Conservation (phyloP, 2,329 filamentous ascomycete species). For the Hypoxylon sp. region DNA sequence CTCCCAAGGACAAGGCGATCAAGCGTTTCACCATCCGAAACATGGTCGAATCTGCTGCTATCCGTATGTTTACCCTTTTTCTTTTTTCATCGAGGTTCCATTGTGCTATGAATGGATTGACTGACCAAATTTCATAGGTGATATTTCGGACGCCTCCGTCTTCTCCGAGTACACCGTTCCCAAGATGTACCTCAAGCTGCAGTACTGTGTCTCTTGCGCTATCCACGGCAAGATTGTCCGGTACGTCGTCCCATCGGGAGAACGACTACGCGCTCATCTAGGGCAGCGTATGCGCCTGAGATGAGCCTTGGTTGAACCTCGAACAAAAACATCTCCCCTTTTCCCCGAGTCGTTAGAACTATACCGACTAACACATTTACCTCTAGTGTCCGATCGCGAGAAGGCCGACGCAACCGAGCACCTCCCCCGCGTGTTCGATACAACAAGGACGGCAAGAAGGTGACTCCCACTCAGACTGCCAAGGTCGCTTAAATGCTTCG, state of each 20-base stretch:
- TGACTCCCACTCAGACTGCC: slow-evolving; percentile 85
- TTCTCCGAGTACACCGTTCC: slow-evolving; percentile 99
- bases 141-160: slow-evolving; percentile 99
- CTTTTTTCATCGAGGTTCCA: slow-evolving; percentile 3
- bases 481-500: slow-evolving; percentile 67
- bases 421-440: slow-evolving; percentile 97
- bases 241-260: slow-evolving; percentile 79
- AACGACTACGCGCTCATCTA: slow-evolving; percentile 65
- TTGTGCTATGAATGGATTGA: neutral
- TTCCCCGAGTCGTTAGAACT: slow-evolving; percentile 46
- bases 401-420: slow-evolving; percentile 98
- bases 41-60: slow-evolving; percentile 99
- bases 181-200: slow-evolving; percentile 99
- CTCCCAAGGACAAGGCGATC: slow-evolving; percentile 99
- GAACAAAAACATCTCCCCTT: slow-evolving; percentile 42
- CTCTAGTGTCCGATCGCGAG: slow-evolving; percentile 92
- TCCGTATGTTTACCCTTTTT: slow-evolving; percentile 80
- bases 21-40: slow-evolving; percentile 99
- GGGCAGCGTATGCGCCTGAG: slow-evolving; percentile 62
- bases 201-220: slow-evolving; percentile 99
- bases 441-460: slow-evolving; percentile 99
- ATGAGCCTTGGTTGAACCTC: slow-evolving; percentile 72
- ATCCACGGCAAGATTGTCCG: slow-evolving; percentile 99
- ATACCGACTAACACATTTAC: slow-evolving; percentile 59
- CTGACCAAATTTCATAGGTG: slow-evolving; percentile 74